Base-by-base conservation (phyloP, 495 filamentous ascomycete species). In the Massariosphaeria phaeospora region DNA sequence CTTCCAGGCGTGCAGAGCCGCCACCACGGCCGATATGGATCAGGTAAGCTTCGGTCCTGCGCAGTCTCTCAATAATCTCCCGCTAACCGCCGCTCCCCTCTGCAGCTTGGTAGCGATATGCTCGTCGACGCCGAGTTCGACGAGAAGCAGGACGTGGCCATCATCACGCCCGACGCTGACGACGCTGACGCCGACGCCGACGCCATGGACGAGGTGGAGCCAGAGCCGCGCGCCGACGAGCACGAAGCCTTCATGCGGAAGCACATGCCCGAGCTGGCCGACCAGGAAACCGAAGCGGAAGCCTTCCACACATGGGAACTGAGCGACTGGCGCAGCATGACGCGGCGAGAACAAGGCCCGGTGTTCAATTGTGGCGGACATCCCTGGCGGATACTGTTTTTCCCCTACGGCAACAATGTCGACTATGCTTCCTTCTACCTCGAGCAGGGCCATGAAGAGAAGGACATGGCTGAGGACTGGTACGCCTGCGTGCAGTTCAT, bases 401-500 rank as follows among this genome's bases (percentile, higher is more conserved):
- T 96, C 66, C 93, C 93, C 0, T 88, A 82, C 42, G 93, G 93
- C 39, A 99, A 99, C 62, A 88, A 93, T 57, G 83, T 87, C 38
- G 91, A 97, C 59, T 83, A 85, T 56, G 86, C 84, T 36, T 97
- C 94, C 2, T 86, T 99, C 66, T 99, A 99, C 71, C 81, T 99
- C 24, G 93, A 99, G 70, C 93, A 97, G 61, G 93, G 88, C 40
- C 91, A 84, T 72, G 81, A 79, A 12, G 79, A 80, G 12, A 62
- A 69, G 35, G 79, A 83, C 44, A 74, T 79, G 0, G 85, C 90
- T 13, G 88, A 95, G 33, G 85, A 89, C 62, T 97, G 89, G 88
- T 91, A 90, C 66, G 90, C 89, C 53, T 99, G 93, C 65, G 91
- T 95, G 50, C 93, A 97, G 64, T 99, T 99, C 69, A 85, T 82